Conservation (phyloP, 2,329 filamentous ascomycete genomes). For the Colletotrichum melonis region DNA sequence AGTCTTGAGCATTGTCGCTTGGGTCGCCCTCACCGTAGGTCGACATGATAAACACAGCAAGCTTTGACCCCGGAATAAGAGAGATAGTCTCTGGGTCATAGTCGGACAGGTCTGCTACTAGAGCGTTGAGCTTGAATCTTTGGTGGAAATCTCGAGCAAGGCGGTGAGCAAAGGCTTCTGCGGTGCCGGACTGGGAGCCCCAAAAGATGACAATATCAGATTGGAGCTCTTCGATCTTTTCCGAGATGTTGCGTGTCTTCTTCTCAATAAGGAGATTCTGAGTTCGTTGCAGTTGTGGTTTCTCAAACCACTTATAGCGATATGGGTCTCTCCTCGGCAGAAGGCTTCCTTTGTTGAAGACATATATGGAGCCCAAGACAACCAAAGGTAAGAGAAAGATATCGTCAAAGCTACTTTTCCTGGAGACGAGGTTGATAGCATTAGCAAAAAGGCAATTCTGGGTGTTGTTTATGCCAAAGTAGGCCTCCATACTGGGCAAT, state of each 20-base stretch:
- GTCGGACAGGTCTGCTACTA: constrained; percentile 58
- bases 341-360: constrained; percentile 54
- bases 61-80: constrained; percentile 39
- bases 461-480: too few species aligned
- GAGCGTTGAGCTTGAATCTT: constrained; percentile 51
- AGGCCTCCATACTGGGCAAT: too few species aligned
- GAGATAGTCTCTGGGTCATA: constrained; percentile 55
- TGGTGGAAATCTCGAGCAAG: constrained; percentile 52
- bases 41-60: constrained; percentile 49
- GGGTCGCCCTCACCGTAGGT: constrained; percentile 56
- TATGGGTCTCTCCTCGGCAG: constrained; percentile 62
- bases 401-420: too few species aligned
- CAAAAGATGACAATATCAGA: constrained; percentile 52
- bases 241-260: constrained; percentile 57
- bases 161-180: constrained; percentile 54
- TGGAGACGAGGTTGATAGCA: too few species aligned
- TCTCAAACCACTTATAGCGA: constrained; percentile 58
- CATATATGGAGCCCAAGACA: constrained; percentile 44
- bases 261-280: constrained; percentile 39
- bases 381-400: constrained; percentile 37
- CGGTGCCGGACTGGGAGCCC: constrained; percentile 61
- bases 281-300: constrained; percentile 50
- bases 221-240: constrained; percentile 45
- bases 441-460: too few species aligned
- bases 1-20: constrained; percentile 47